These are phyloP conservation scores for Lactarius vividus DNA, from an alignment of 768 basidiomycete genomes.

Conservation along the genomic window DNA sequence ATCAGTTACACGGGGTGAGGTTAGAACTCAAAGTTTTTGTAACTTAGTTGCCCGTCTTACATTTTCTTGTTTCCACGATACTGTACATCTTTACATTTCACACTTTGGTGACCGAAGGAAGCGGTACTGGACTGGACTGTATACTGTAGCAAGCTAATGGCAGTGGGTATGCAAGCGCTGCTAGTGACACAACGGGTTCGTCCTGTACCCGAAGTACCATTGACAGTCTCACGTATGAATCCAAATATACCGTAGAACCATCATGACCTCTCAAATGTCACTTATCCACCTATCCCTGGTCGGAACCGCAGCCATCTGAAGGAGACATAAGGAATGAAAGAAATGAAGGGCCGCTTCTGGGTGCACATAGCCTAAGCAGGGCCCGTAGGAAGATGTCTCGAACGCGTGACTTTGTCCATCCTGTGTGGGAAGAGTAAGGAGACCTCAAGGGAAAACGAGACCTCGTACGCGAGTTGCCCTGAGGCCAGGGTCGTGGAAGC, in stretches of 20 bases:
- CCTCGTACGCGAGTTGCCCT: constrained; percentile 4
- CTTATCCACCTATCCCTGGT: neutral
- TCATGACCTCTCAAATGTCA: neutral
- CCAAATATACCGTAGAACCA: neutral
- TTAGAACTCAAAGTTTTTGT: neutral
- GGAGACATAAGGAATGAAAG: neutral
- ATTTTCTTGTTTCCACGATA: neutral
- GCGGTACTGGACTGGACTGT: too few species aligned
- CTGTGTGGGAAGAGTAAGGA: neutral
- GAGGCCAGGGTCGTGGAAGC: neutral
- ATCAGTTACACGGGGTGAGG: neutral
- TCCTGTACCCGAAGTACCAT: neutral
- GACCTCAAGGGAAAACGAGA: neutral
- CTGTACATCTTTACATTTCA: too few species aligned
- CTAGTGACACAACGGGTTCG: neutral
- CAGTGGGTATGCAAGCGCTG: too few species aligned
- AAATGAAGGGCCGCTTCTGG: neutral
- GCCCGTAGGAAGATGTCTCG: neutral
- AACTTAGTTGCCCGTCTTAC: neutral
- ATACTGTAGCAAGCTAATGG: too few species aligned
- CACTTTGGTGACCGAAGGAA: too few species aligned
- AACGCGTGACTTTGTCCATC: neutral
- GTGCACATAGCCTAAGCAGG: neutral
- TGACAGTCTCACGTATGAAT: neutral
- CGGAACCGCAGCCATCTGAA: neutral